Evolutionary conservation across 352 stramenopile genomes (phyloP).

Genomic region (Phytopythium litorale): DNA sequence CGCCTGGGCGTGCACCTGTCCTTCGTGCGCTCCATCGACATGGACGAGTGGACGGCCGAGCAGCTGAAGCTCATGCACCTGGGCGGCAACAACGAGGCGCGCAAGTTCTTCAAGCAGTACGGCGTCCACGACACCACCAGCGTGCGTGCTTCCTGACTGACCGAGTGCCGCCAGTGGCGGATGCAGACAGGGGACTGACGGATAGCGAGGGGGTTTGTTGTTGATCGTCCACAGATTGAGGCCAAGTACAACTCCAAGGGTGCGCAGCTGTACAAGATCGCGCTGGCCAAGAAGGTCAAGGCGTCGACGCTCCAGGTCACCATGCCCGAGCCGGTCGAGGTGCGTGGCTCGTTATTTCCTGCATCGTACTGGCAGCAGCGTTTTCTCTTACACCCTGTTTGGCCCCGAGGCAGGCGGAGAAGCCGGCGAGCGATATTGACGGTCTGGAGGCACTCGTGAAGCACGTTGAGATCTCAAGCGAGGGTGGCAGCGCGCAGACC

Average conservation of each 20-base stretch:
- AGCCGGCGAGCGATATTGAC: constrained; percentile 41
- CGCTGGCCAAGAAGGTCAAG: constrained; percentile 83
- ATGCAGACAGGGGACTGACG: too few relatives aligned
- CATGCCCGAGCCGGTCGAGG: constrained; percentile 28
- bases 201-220: too few relatives aligned
- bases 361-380: neutral
- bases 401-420: constrained; percentile 10
- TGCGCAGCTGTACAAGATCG: constrained; percentile 85
- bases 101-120: constrained; percentile 94
- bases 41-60: constrained; percentile 95
- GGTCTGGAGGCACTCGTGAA: constrained; percentile 81
- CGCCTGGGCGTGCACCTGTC: constrained; percentile 92
- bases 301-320: constrained; percentile 58
- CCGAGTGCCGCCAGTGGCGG: too few relatives aligned
- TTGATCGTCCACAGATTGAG: constrained; percentile 57
- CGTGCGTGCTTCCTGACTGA: constrained; percentile 28
- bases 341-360: constrained; percentile 1
- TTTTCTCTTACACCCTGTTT: neutral
- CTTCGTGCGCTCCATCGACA: constrained; percentile 94
- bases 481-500: constrained; percentile 14
- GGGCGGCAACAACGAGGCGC: constrained; percentile 91
- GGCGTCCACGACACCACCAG: constrained; percentile 84
- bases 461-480: constrained; percentile 54
- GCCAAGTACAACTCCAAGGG: constrained; percentile 91
- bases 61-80: constrained; percentile 92